phyloP scores from a whole-genome alignment of 2,329 filamentous ascomycete genomes.

The Capronia coronata region DNA sequence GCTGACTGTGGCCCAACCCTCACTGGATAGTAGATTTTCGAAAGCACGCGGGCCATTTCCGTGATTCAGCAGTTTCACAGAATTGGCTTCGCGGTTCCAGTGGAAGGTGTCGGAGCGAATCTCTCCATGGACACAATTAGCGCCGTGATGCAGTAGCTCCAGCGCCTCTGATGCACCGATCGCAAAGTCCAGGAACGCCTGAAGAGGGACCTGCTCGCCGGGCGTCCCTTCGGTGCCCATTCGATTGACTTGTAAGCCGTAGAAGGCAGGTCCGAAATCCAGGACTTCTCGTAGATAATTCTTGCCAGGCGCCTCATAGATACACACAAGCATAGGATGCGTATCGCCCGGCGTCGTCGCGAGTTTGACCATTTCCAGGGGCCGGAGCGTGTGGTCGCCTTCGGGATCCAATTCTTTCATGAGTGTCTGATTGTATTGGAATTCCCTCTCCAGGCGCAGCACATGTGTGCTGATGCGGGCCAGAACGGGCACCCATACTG shows the following conservation, averaged over 20 bases:
- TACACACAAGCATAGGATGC: slow-evolving; percentile 65
- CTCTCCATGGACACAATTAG: slow-evolving; percentile 83
- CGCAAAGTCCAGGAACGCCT: slow-evolving; percentile 81
- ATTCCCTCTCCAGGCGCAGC: slow-evolving; percentile 78
- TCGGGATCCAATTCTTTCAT: slow-evolving; percentile 64
- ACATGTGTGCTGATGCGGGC: slow-evolving; percentile 77
- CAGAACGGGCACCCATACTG: slow-evolving; percentile 57
- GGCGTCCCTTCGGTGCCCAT: slow-evolving; percentile 41
- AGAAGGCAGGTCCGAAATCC: slow-evolving; percentile 66
- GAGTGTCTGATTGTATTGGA: slow-evolving; percentile 70
- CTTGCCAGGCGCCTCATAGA: slow-evolving; percentile 70
- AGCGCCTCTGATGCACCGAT: slow-evolving; percentile 80
- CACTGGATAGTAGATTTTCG: slow-evolving; percentile 76
- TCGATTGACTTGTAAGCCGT: slow-evolving; percentile 48
- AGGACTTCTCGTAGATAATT: slow-evolving; percentile 67
- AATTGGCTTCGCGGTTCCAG: slow-evolving; percentile 63
- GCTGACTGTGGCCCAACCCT: slow-evolving; percentile 77
- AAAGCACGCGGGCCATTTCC: slow-evolving; percentile 83
- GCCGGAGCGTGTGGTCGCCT: slow-evolving; percentile 69
- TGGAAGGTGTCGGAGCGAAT: slow-evolving; percentile 87
- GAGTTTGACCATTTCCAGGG: slow-evolving; percentile 71
- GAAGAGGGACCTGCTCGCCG: slow-evolving; percentile 59
- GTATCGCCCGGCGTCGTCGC: slow-evolving; percentile 62
- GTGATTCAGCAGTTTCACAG: slow-evolving; percentile 75
- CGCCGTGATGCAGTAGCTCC: slow-evolving; percentile 83